Evolutionary conservation across 345 rosid genomes (phyloP), one percentile per base, ranked within the genome.

Genomic region (Erysimum cheiranthoides): DNA sequence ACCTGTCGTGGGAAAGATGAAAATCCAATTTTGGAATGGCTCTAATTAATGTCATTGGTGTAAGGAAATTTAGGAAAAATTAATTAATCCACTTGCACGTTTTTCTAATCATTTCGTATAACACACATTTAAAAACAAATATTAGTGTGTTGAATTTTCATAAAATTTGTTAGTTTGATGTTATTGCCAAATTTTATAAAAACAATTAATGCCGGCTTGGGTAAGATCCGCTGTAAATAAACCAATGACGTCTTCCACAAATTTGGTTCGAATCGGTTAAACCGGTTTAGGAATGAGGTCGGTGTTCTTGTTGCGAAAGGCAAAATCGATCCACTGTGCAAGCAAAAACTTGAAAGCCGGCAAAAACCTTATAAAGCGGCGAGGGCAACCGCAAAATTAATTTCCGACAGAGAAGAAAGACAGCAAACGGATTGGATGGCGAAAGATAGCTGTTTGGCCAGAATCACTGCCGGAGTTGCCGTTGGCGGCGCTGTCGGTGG

Each of bases 401-500:
- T n/a, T 42, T 5, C 74, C 56, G 70, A 60, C 61, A 75, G 34
- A 40, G 46, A 40, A 39, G 43, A 25, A 31, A 58, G 54, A 16
- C 27, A 67, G 25, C 0, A 14, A 39, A 47, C 10, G 21, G 40
- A 32, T 8, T 66, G 66, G 25, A 95, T 92, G 99, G 96, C 89
- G 47, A 95, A 83, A 81, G 93, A 95, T 73, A 87, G 96, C 31
- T 95, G 99, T 74, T 67, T 95, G 70, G 81, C 88, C 59, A 89
- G 86, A 50, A 85, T 95, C 47, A 85, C 89, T 14, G 93, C 96
- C 58, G 98, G 98, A 31, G 94, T 86, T 45, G 96, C 97, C 9
- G 79, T 95, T 13, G 99, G 98, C 53, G 96, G 97, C n/a, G 96
- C 94, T n/a, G 78, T 95, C 42, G 98, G 97, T 12, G 94, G 96